phyloP scores from a whole-genome alignment of 495 filamentous ascomycete genomes.

The Astrocystis sublimbata region DNA sequence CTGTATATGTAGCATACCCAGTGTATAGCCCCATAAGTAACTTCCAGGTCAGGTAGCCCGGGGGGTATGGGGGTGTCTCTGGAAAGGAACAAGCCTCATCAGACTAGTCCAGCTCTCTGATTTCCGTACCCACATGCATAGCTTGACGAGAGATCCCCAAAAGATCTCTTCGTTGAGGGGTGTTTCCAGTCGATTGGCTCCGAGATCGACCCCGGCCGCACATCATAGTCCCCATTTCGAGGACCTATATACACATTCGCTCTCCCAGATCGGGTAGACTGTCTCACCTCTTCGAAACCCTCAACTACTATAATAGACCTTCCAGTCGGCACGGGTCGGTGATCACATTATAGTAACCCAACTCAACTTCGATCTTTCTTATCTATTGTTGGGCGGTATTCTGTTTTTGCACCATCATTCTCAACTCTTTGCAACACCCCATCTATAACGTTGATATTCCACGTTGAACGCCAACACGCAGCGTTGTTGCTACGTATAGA shows the following conservation, averaged over 20 bases:
- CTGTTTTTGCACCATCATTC: slow-evolving; percentile 12
- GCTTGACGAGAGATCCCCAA: slow-evolving; percentile 15
- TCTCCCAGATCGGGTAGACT: slow-evolving; percentile 17
- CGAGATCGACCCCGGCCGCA: slow-evolving; percentile 21
- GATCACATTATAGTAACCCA: not conserved
- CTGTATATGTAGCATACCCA: slow-evolving; percentile 16
- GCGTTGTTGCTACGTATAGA: not conserved
- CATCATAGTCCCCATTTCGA: slow-evolving; percentile 18
- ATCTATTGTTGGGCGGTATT: slow-evolving; percentile 19
- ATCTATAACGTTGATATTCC: not conserved
- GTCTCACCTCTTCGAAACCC: slow-evolving; percentile 13
- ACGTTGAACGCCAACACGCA: not conserved
- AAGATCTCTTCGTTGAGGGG: slow-evolving; percentile 21
- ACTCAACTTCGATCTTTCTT: slow-evolving; percentile 16
- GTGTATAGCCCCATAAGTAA: slow-evolving; percentile 22
- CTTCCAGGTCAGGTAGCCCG: slow-evolving; percentile 10
- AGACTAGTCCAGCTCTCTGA: slow-evolving; percentile 21
- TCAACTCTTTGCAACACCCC: not conserved
- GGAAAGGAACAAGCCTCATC: slow-evolving; percentile 21
- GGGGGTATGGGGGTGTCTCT: slow-evolving; percentile 9
- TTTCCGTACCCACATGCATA: slow-evolving; percentile 25
- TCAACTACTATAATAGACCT: slow-evolving; percentile 21
- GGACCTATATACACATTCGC: slow-evolving; percentile 17
- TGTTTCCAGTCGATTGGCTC: slow-evolving; percentile 24
- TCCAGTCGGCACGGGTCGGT: slow-evolving; percentile 12